phyloP scores from a whole-genome alignment of 495 filamentous ascomycete species.

The Gamarada debralockiae region DNA sequence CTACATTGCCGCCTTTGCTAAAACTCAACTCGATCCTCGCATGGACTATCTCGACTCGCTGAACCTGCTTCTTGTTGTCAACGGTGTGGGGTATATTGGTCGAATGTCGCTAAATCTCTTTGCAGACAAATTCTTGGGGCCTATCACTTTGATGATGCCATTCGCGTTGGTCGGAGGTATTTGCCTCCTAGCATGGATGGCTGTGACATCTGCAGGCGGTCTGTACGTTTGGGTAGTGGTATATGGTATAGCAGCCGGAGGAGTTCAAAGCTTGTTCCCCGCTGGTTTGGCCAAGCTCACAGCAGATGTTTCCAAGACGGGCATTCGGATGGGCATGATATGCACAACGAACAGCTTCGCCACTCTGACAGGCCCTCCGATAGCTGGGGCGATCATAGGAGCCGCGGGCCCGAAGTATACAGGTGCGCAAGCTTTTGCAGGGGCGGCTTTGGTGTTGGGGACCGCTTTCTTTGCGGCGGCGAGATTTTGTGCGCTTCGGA shows the following conservation, averaged over 20 bases:
- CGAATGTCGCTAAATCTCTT: constrained; percentile 61
- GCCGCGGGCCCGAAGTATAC: constrained; percentile 43
- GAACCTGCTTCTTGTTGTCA: constrained; percentile 67
- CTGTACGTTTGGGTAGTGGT: constrained; percentile 24
- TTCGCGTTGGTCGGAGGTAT: too few species aligned
- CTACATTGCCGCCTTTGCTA: constrained; percentile 48
- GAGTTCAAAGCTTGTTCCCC: constrained; percentile 65
- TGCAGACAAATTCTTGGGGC: too few species aligned
- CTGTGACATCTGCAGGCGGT: constrained; percentile 14
- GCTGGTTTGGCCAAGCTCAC: constrained; percentile 54
- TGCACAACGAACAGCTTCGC: constrained; percentile 66
- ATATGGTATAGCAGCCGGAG: constrained; percentile 56
- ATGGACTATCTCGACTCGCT: constrained; percentile 45
- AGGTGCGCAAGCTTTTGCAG: constrained; percentile 51
- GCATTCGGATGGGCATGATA: constrained; percentile 72
- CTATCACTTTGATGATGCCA: too few species aligned
- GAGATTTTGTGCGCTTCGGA: too few species aligned
- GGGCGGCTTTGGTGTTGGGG: not conserved
- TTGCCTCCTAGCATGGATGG: not conserved
- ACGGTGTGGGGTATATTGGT: constrained; percentile 62
- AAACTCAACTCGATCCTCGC: not conserved
- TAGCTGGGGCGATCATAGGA: constrained; percentile 60
- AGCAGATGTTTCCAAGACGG: constrained; percentile 60
- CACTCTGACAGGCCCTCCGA: constrained; percentile 66
- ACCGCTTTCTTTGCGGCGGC: not conserved